phyloP scores from a whole-genome alignment of 2,329 filamentous ascomycete species.

The Phialophora macrospora region DNA sequence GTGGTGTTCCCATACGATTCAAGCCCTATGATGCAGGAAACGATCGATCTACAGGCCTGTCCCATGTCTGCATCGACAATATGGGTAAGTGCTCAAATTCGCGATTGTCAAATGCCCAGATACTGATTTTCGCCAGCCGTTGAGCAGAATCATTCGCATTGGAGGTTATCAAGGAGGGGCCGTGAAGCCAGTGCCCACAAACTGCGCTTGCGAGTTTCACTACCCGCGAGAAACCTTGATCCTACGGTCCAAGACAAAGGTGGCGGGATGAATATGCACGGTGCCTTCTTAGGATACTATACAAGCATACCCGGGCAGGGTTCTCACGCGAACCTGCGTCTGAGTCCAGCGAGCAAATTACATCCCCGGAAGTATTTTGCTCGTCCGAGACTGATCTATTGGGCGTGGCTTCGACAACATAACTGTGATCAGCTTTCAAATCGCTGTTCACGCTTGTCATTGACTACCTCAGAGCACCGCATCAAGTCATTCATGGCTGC shows the following conservation, averaged over 20 bases:
- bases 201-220: slow-evolving; percentile 14
- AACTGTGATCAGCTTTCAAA: neutral
- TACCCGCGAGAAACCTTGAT: slow-evolving; percentile 9
- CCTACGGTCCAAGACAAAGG: slow-evolving; percentile 13
- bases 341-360: neutral
- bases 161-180: slow-evolving; percentile 29
- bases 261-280: slow-evolving; percentile 1
- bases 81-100: slow-evolving; percentile 22
- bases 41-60: slow-evolving; percentile 23
- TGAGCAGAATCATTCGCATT: slow-evolving; percentile 29
- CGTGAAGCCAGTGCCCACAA: slow-evolving; percentile 16
- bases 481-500: neutral
- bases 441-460: slow-evolving; percentile 1
- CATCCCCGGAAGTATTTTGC: neutral
- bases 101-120: neutral
- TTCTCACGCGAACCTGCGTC: slow-evolving; percentile 3
- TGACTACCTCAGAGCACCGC: neutral
- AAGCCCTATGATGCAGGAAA: slow-evolving; percentile 21
- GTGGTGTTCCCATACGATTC: slow-evolving; percentile 24
- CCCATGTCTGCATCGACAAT: slow-evolving; percentile 10
- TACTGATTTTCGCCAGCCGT: slow-evolving; percentile 18
- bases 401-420: neutral
- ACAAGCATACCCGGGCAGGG: slow-evolving; percentile 1
- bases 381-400: slow-evolving; percentile 1
- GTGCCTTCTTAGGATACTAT: neutral